A percentile compares a stretch with the other conserved stretches of the same genome.
phyloP scores from a whole-genome alignment of 2,329 filamentous ascomycete species.

The Pseudocercospora crystallina region DNA sequence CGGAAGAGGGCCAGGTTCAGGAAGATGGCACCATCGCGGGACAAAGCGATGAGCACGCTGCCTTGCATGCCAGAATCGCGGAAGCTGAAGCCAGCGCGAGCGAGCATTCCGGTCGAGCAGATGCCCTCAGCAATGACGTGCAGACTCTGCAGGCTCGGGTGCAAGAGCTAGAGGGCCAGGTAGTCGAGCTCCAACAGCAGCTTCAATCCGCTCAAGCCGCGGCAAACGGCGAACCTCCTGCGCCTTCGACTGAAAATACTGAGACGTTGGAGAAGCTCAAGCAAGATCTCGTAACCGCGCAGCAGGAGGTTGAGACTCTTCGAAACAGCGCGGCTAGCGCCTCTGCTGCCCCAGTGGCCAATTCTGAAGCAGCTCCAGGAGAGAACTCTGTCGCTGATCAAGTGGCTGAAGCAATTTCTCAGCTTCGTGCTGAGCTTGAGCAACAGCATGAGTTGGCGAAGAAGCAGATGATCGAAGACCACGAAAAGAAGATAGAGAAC shows the following conservation, averaged over 20 bases:
- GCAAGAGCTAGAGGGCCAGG: slow-evolving; percentile 63
- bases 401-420: slow-evolving; percentile 44
- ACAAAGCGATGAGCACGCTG: slow-evolving; percentile 34
- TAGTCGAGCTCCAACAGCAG: slow-evolving; percentile 39
- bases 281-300: slow-evolving; percentile 44
- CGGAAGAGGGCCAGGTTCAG: slow-evolving; percentile 50
- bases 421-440: slow-evolving; percentile 40
- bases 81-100: slow-evolving; percentile 43
- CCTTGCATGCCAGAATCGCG: slow-evolving; percentile 38
- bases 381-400: slow-evolving; percentile 49
- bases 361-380: slow-evolving; percentile 24
- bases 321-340: slow-evolving; percentile 36
- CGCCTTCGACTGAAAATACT: slow-evolving; percentile 15
- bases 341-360: slow-evolving; percentile 15
- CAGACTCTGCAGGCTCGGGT: slow-evolving; percentile 61
- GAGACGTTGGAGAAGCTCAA: slow-evolving; percentile 38
- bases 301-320: slow-evolving; percentile 48
- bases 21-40: slow-evolving; percentile 32
- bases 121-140: slow-evolving; percentile 38
- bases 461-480: slow-evolving; percentile 49
- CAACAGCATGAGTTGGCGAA: slow-evolving; percentile 38
- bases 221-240: neutral
- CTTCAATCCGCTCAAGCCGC: slow-evolving; percentile 35
- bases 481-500: slow-evolving; percentile 61
- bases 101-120: slow-evolving; percentile 39